Conservation (phyloP, 2,329 filamentous ascomycete genomes). For the Fusarium dlaminii region DNA sequence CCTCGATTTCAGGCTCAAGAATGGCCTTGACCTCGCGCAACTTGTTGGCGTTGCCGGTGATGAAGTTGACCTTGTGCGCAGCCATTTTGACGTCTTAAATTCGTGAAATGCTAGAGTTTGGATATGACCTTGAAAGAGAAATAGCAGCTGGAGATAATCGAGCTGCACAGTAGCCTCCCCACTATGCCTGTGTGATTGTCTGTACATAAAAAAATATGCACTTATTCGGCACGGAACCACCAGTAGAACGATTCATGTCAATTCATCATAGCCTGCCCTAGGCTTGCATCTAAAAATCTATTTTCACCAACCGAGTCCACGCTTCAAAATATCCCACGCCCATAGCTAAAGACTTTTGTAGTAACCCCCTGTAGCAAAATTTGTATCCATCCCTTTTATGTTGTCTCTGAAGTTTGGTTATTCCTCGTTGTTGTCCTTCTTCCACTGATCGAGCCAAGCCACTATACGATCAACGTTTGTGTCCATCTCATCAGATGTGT, state of each 20-base stretch:
- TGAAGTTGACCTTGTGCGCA: slow-evolving; percentile 77
- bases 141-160: slow-evolving; percentile 3
- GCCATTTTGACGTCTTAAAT: slow-evolving; percentile 50
- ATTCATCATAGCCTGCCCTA: slow-evolving; percentile 27
- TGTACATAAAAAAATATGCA: slow-evolving; percentile 25
- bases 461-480: slow-evolving; percentile 86
- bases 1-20: slow-evolving; percentile 75
- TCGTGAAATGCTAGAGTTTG: no score
- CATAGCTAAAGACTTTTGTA: not conserved
- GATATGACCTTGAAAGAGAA: not conserved
- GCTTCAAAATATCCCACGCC: not conserved
- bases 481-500: slow-evolving; percentile 85
- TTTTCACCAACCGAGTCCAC: slow-evolving; percentile 27
- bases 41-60: slow-evolving; percentile 97
- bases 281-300: slow-evolving; percentile 36
- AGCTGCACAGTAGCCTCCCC: slow-evolving; percentile 9
- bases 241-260: slow-evolving; percentile 33
- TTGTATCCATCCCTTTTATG: not conserved
- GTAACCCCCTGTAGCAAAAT: not conserved
- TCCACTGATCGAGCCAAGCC: slow-evolving; percentile 86
- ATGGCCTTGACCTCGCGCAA: slow-evolving; percentile 89
- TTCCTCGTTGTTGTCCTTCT: slow-evolving; percentile 63
- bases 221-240: slow-evolving; percentile 13
- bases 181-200: not conserved
- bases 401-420: not conserved